These are phyloP conservation scores for Silene vulgaris DNA, from an alignment of 179 eudicot species.

Conservation along the genomic window DNA sequence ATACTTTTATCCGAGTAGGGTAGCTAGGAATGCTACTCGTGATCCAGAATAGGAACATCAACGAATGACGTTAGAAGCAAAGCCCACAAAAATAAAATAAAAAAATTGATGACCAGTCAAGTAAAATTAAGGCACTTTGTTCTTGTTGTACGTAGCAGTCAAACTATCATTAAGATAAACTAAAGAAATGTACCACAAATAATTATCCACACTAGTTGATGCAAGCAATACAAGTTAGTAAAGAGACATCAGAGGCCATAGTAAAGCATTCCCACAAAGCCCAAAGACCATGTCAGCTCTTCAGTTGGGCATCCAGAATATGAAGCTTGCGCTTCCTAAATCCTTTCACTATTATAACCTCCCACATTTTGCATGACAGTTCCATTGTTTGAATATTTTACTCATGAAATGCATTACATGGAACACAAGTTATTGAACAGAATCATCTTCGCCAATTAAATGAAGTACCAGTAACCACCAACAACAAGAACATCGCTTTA, in stretches of 20 bases:
- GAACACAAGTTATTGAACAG: not conserved
- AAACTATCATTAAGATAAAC: not conserved
- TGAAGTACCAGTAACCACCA: not conserved
- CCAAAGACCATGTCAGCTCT: not conserved
- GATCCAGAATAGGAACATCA: not conserved
- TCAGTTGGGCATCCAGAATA: not conserved
- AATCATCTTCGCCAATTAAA: not conserved
- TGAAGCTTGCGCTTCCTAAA: not conserved
- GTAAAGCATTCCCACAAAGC: not conserved
- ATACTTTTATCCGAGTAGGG: not conserved
- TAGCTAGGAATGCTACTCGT: not conserved
- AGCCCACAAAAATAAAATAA: not conserved
- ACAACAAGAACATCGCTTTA: no score
- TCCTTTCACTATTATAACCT: not conserved
- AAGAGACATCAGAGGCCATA: constrained; percentile 1
- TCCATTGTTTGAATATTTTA: not conserved
- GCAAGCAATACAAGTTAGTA: not conserved
- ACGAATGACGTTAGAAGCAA: not conserved
- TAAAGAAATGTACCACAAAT: not conserved
- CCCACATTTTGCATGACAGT: constrained; percentile 3
- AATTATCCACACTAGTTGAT: not conserved
- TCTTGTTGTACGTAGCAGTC: not conserved
- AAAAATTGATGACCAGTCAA: not conserved
- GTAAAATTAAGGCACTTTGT: not conserved
- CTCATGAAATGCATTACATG: not conserved